phyloP scores from a whole-genome alignment of 164 flowering plant genomes.

The Kingdonia uniflora region DNA sequence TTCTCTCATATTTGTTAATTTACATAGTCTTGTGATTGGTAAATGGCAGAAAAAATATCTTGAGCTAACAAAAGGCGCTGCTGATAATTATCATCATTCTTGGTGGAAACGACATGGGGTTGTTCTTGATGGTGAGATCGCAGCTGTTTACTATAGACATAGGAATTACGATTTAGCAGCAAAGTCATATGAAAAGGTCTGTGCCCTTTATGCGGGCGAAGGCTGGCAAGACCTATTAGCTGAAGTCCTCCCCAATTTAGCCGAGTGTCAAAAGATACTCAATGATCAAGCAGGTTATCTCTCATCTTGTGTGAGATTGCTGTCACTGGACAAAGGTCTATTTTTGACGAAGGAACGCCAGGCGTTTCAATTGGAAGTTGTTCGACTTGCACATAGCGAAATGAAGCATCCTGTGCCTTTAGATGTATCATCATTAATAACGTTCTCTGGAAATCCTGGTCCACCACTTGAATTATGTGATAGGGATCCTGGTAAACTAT shows the following conservation, averaged over 20 bases:
- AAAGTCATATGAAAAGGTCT: constrained; percentile 90
- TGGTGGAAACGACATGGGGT: constrained; percentile 99
- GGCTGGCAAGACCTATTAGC: constrained; percentile 98
- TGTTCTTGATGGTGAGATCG: constrained; percentile 97
- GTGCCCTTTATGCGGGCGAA: constrained; percentile 98
- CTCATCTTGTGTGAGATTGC: constrained; percentile 86
- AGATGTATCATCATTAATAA: constrained; percentile 89
- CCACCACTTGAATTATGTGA: constrained; percentile 86
- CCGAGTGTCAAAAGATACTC: constrained; percentile 90
- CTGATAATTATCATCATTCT: constrained; percentile 85
- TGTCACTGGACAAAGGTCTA: constrained; percentile 77
- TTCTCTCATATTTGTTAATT: constrained; percentile 1
- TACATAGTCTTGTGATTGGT: background rate
- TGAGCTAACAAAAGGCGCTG: constrained; percentile 93
- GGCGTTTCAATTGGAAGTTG: constrained; percentile 84
- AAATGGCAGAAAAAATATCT: constrained; percentile 70
- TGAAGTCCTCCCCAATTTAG: constrained; percentile 92
- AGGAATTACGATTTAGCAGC: constrained; percentile 91
- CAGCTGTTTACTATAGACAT: constrained; percentile 65
- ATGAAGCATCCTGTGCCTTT: constrained; percentile 91
- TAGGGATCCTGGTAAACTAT: constrained; percentile 87
- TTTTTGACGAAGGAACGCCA: constrained; percentile 79
- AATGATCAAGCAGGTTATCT: constrained; percentile 95
- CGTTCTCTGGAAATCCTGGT: constrained; percentile 91
- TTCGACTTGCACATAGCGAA: constrained; percentile 89